A percentile compares a stretch with the other conserved stretches of the same genome.
These are phyloP conservation scores for Penicillium daleae DNA, from an alignment of 495 filamentous ascomycete genomes.

Conservation along the genomic window DNA sequence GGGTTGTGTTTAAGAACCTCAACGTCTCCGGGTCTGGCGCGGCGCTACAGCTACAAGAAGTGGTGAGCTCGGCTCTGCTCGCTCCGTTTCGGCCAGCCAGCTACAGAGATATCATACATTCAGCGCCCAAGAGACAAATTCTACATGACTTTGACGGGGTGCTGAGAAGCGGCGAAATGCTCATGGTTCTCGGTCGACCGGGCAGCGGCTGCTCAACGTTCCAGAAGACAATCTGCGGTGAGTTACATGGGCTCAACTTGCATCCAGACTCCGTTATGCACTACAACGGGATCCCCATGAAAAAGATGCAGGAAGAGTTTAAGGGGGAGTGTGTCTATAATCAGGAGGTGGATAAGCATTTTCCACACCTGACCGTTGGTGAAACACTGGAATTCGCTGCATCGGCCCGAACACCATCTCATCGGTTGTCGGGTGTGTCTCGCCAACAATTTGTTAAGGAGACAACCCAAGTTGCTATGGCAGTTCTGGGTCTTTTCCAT, in stretches of 20 bases:
- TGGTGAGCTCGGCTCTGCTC: constrained; percentile 43
- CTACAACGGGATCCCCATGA: background rate
- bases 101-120: background rate
- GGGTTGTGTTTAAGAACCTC: constrained; percentile 54
- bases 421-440: constrained; percentile 1
- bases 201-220: constrained; percentile 67
- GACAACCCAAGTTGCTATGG: background rate
- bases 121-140: constrained; percentile 44
- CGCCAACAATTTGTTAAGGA: background rate
- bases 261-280: constrained; percentile 45
- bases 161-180: constrained; percentile 69
- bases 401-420: background rate
- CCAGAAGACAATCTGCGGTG: constrained; percentile 66
- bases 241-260: constrained; percentile 66
- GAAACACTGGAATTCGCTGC: background rate
- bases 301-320: background rate
- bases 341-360: constrained; percentile 1
- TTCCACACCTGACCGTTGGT: background rate
- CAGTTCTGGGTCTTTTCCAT: background rate
- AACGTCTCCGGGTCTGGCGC: constrained; percentile 55
- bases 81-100: constrained; percentile 35
- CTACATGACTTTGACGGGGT: constrained; percentile 68
- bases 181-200: constrained; percentile 72
- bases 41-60: constrained; percentile 56
- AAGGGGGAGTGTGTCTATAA: background rate